phyloP scores from a whole-genome alignment of 2,329 filamentous ascomycete species.

The Xylaria sp. region DNA sequence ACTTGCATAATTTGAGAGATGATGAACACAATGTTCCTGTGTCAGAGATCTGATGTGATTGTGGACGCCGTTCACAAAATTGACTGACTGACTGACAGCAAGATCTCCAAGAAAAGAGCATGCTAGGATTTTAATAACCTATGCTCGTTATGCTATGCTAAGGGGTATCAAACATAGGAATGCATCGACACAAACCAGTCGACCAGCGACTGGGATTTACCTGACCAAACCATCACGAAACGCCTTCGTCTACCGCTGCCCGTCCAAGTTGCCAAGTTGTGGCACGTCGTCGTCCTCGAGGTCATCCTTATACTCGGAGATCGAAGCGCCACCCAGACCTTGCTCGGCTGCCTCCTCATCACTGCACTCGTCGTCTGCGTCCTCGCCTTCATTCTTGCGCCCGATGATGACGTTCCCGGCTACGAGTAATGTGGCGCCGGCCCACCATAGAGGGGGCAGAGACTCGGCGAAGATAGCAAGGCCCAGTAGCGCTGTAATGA shows the following conservation, averaged over 20 bases:
- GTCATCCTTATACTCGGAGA: slow-evolving; percentile 10
- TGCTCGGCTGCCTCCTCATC: slow-evolving; percentile 1
- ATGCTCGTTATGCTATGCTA: background rate
- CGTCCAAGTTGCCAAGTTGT: slow-evolving; percentile 23
- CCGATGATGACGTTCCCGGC: slow-evolving; percentile 76
- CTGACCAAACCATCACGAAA: background rate
- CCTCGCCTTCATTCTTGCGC: slow-evolving; percentile 40
- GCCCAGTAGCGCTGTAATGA: slow-evolving; percentile 69
- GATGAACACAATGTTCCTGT: background rate
- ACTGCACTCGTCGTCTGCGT: background rate
- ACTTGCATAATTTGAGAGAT: too few relatives aligned
- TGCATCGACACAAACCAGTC: background rate
- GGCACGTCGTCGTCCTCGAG: slow-evolving; percentile 23
- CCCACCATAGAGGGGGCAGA: slow-evolving; percentile 70
- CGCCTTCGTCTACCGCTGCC: background rate
- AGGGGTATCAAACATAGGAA: slow-evolving; percentile 5
- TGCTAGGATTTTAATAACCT: background rate
- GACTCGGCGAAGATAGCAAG: slow-evolving; percentile 65
- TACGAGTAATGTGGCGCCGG: slow-evolving; percentile 65
- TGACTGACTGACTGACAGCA: too few relatives aligned
- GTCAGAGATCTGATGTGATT: background rate
- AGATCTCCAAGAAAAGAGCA: too few relatives aligned
- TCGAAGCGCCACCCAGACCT: background rate
- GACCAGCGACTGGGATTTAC: background rate
- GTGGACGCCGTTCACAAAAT: too few relatives aligned